These are phyloP conservation scores for Paecilomyces formosus DNA, from an alignment of 2,329 filamentous ascomycete genomes.

Conservation along the genomic window DNA sequence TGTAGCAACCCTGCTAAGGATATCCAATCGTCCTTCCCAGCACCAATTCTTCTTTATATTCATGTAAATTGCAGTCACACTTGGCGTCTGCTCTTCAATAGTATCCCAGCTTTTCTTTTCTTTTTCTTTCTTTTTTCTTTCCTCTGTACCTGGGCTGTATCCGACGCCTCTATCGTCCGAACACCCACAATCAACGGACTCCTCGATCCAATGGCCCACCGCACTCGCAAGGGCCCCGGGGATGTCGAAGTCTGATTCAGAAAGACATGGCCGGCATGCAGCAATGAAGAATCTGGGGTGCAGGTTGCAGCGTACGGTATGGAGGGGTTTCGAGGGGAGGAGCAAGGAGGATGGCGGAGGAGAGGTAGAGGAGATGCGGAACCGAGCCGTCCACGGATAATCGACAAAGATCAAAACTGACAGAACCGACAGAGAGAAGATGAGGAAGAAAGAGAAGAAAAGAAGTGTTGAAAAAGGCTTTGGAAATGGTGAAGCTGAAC, in stretches of 20 bases:
- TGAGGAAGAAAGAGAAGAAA: conserved; percentile 14
- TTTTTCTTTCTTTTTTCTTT: neutral
- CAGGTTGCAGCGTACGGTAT: conserved; percentile 3
- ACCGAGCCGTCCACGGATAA: conserved; percentile 6
- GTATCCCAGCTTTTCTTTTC: neutral
- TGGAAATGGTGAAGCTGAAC: conserved; percentile 30
- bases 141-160: neutral
- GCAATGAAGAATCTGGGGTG: conserved; percentile 20
- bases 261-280: conserved; percentile 2
- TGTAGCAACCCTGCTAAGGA: neutral
- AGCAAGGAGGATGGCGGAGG: conserved; percentile 9
- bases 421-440: conserved; percentile 13
- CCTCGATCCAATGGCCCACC: conserved; percentile 1
- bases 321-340: conserved; percentile 7
- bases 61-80: neutral
- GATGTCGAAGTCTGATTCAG: conserved; percentile 3
- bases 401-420: conserved; percentile 10
- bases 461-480: conserved; percentile 16
- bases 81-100: neutral
- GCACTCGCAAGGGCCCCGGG: conserved; percentile 1
- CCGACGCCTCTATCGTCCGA: neutral
- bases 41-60: neutral
- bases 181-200: neutral
- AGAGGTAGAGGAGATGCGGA: conserved; percentile 10
- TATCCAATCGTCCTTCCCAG: neutral